Evolutionary conservation across 1,284 basidiomycete species (phyloP).

Genomic region (Sporisorium reilianum): DNA sequence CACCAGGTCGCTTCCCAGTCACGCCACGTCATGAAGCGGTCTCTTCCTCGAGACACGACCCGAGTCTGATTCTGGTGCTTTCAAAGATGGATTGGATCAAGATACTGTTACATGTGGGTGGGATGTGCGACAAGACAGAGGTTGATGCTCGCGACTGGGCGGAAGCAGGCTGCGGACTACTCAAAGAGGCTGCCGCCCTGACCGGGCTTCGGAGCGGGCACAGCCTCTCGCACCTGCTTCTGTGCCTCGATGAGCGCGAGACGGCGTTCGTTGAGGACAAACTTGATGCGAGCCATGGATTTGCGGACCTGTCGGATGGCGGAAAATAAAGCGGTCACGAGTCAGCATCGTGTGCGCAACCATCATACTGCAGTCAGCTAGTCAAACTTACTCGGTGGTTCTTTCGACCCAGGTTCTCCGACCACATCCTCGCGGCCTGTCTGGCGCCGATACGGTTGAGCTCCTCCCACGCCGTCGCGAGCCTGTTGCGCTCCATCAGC

Average conservation of each 20-base stretch:
- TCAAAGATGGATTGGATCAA: constrained; percentile 2
- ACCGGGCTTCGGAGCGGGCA: constrained; percentile 14
- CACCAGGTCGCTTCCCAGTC: no score
- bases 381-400: constrained; percentile 63
- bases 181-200: constrained; percentile 38
- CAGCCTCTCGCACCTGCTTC: constrained; percentile 69
- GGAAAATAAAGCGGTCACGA: not conserved
- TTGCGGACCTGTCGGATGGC: constrained; percentile 80
- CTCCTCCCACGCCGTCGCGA: constrained; percentile 64
- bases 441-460: constrained; percentile 51
- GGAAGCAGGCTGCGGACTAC: constrained; percentile 6
- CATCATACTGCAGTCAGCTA: no score
- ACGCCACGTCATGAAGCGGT: not conserved
- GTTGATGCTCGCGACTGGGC: constrained; percentile 6
- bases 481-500: constrained; percentile 63
- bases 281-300: constrained; percentile 97
- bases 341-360: not conserved
- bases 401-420: constrained; percentile 50
- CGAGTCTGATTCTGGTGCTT: not conserved
- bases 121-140: no score
- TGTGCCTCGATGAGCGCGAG: constrained; percentile 79
- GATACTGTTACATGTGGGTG: constrained; percentile 30
- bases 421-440: constrained; percentile 53
- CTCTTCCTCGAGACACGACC: not conserved
- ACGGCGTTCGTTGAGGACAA: constrained; percentile 89